Conservation (phyloP, 2,329 filamentous ascomycete genomes). For the Dryadomyces sulphureus region DNA sequence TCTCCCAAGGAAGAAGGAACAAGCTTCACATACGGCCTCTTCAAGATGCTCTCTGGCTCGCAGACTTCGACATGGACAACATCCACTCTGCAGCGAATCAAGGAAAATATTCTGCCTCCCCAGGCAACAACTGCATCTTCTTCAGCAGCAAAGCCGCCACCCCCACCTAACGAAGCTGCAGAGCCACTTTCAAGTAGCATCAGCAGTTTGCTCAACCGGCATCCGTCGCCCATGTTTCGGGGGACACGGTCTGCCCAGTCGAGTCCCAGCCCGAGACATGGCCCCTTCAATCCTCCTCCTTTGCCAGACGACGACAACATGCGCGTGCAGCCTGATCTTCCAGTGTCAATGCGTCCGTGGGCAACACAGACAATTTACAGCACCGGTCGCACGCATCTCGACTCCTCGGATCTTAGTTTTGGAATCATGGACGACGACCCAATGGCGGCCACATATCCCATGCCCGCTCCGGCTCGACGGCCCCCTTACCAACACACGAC, state of each 20-base stretch:
- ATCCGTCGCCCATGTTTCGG: slow-evolving; percentile 12
- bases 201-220: slow-evolving; percentile 6
- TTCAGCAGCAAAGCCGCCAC: not conserved
- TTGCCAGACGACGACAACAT: not conserved
- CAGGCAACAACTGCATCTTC: not conserved
- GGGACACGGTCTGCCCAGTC: slow-evolving; percentile 18
- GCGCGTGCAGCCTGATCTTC: not conserved
- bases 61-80: slow-evolving; percentile 19
- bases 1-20: slow-evolving; percentile 8
- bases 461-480: not conserved
- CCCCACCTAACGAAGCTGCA: not conserved
- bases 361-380: slow-evolving; percentile 13
- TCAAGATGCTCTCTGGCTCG: slow-evolving; percentile 12
- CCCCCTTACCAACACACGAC: not conserved
- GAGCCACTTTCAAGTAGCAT: slow-evolving; percentile 1
- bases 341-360: slow-evolving; percentile 14
- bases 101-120: slow-evolving; percentile 12
- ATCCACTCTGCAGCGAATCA: slow-evolving; percentile 16
- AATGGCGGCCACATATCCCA: slow-evolving; percentile 5
- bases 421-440: slow-evolving; percentile 8
- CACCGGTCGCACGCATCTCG: slow-evolving; percentile 11
- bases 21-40: slow-evolving; percentile 16
- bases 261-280: slow-evolving; percentile 15
- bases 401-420: slow-evolving; percentile 11
- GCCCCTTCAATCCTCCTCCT: slow-evolving; percentile 16